A percentile compares a stretch with the other conserved stretches of the same genome.
phyloP scores from a whole-genome alignment of 176 grass and related monocot species.

The Oryza officinalis region DNA sequence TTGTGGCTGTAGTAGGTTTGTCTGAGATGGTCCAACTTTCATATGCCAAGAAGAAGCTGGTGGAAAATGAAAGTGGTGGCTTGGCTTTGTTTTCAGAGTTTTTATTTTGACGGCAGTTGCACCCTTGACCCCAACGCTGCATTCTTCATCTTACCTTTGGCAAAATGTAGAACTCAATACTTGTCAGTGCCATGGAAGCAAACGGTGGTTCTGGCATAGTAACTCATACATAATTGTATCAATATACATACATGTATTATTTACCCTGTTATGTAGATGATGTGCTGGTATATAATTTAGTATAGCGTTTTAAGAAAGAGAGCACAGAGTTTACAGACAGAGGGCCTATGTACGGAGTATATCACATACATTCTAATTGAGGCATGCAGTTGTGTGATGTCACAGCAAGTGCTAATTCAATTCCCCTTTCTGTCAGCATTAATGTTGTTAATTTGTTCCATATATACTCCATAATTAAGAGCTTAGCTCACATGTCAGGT shows the following conservation, averaged over 20 bases:
- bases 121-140: too few relatives aligned
- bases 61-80: background rate
- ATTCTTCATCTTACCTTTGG: too few relatives aligned
- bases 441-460: background rate
- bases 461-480: background rate
- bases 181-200: background rate
- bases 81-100: background rate
- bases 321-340: background rate
- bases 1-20: background rate
- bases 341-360: background rate
- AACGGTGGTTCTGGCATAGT: background rate
- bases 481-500: too few relatives aligned
- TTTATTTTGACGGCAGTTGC: too few relatives aligned
- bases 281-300: background rate
- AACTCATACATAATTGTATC: background rate
- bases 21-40: background rate
- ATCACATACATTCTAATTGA: background rate
- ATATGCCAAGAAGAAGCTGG: background rate
- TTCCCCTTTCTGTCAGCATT: background rate
- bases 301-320: background rate
- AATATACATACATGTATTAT: background rate
- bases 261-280: background rate
- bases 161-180: background rate
- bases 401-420: background rate
- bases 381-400: background rate